Evolutionary conservation across 768 basidiomycete species (phyloP).

Genomic region (Austroboletus festivus): DNA sequence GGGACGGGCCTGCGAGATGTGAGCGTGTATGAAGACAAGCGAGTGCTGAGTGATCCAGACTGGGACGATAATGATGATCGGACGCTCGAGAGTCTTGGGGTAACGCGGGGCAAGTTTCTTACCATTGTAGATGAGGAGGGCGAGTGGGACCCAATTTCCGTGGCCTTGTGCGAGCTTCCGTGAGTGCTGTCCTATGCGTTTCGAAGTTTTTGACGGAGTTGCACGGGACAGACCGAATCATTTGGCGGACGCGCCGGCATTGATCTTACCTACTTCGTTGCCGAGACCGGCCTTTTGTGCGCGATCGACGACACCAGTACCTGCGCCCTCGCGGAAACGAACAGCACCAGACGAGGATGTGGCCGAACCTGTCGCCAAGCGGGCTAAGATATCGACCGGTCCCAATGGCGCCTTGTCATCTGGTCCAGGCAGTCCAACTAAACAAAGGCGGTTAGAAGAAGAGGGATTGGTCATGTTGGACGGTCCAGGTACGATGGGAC

Average conservation of each 20-base stretch:
- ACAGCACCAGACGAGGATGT: slow-evolving; percentile 55
- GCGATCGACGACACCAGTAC: slow-evolving; percentile 36
- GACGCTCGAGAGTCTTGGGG: slow-evolving; percentile 77
- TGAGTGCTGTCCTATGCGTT: slow-evolving; percentile 39
- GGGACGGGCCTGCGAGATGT: slow-evolving; percentile 54
- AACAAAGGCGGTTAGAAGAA: slow-evolving; percentile 63
- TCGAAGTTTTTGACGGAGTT: neutral
- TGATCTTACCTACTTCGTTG: slow-evolving; percentile 63
- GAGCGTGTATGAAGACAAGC: slow-evolving; percentile 82
- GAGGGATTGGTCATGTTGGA: slow-evolving; percentile 74
- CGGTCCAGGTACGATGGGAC: slow-evolving; percentile 47
- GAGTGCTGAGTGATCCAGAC: slow-evolving; percentile 88
- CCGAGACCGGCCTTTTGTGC: slow-evolving; percentile 51
- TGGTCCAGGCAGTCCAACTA: slow-evolving; percentile 51
- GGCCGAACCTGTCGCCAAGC: slow-evolving; percentile 60
- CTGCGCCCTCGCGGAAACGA: slow-evolving; percentile 54
- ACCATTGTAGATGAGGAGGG: slow-evolving; percentile 88
- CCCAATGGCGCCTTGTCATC: slow-evolving; percentile 24
- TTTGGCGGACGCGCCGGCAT: slow-evolving; percentile 45
- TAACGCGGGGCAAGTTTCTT: slow-evolving; percentile 82
- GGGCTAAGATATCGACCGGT: too few relatives aligned
- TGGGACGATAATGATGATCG: slow-evolving; percentile 86
- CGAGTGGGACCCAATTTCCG: slow-evolving; percentile 64
- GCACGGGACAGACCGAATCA: slow-evolving; percentile 49
- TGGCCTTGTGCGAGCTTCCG: slow-evolving; percentile 70